These are phyloP conservation scores for Spiraea crenata DNA, from an alignment of 331 rosid species.

Conservation along the genomic window DNA sequence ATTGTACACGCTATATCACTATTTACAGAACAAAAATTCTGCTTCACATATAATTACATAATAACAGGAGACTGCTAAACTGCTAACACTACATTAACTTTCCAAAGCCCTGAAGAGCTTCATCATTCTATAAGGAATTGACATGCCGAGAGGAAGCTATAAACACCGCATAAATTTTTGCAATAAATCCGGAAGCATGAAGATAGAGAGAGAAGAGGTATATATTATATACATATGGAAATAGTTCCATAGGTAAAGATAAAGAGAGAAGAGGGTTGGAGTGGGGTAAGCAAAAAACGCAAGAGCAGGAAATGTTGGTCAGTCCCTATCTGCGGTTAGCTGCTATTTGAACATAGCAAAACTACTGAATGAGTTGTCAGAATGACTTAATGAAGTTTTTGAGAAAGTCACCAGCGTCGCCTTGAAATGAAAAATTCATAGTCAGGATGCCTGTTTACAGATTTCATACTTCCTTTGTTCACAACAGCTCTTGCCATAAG, in stretches of 20 bases:
- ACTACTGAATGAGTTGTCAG: constrained; percentile 27
- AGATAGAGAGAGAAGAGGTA: background rate
- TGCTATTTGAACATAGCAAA: constrained; percentile 32
- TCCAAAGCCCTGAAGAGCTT: background rate
- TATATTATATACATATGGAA: background rate
- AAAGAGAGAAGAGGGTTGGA: background rate
- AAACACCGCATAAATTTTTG: background rate
- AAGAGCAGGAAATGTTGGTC: background rate
- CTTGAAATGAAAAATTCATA: constrained; percentile 78
- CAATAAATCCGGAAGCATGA: background rate
- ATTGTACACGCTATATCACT: background rate
- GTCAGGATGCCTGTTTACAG: constrained; percentile 67
- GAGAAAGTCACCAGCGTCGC: constrained; percentile 37
- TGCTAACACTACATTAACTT: background rate
- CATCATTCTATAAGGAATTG: background rate
- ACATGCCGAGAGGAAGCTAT: background rate
- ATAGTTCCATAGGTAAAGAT: background rate
- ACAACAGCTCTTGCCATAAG: constrained; percentile 75
- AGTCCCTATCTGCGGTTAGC: constrained; percentile 35
- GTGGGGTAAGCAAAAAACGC: background rate
- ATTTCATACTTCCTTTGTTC: constrained; percentile 45
- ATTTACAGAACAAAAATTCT: background rate
- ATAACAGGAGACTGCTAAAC: constrained; percentile 4
- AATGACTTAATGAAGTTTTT: background rate
- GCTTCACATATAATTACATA: background rate